A percentile compares a stretch with the other conserved stretches of the same genome.
Evolutionary conservation across 1,139 yeast genomes (phyloP).

Genomic region (Taiozyma sp.): DNA sequence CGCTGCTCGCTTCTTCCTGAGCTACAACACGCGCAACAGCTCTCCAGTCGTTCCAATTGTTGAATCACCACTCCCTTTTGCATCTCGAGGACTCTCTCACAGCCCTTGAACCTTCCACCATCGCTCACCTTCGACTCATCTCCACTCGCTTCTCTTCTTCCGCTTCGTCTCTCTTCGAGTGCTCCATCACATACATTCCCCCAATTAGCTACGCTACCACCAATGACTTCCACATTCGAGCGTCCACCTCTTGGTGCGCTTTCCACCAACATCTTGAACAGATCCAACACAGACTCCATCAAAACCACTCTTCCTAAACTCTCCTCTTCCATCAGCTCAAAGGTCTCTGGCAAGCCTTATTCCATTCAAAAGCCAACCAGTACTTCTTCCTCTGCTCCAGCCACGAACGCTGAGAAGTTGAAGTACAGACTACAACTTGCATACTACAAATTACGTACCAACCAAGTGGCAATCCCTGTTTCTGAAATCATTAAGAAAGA

Average conservation of each 20-base stretch:
- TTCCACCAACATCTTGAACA: slow-evolving; percentile 14
- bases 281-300: slow-evolving; percentile 9
- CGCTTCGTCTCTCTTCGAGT: too few relatives aligned
- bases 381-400: slow-evolving; percentile 3
- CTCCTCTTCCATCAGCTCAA: slow-evolving; percentile 4
- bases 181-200: neutral
- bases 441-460: slow-evolving; percentile 63
- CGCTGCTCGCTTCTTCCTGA: neutral
- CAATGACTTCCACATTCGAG: slow-evolving; percentile 14
- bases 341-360: neutral
- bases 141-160: too few relatives aligned
- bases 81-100: neutral
- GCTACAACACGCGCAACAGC: neutral
- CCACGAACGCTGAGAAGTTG: slow-evolving; percentile 55
- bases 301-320: slow-evolving; percentile 12
- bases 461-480: slow-evolving; percentile 36
- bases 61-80: neutral
- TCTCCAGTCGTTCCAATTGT: neutral
- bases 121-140: neutral
- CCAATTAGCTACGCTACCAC: neutral
- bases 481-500: slow-evolving; percentile 14
- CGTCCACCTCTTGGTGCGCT: slow-evolving; percentile 19
- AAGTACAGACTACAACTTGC: slow-evolving; percentile 75
- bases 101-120: neutral
- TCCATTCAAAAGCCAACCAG: neutral